Percentiles rank a stretch among this genome's conserved stretches.
phyloP scores from a whole-genome alignment of 2,329 filamentous ascomycete species.

The Colletotrichum liriopes region DNA sequence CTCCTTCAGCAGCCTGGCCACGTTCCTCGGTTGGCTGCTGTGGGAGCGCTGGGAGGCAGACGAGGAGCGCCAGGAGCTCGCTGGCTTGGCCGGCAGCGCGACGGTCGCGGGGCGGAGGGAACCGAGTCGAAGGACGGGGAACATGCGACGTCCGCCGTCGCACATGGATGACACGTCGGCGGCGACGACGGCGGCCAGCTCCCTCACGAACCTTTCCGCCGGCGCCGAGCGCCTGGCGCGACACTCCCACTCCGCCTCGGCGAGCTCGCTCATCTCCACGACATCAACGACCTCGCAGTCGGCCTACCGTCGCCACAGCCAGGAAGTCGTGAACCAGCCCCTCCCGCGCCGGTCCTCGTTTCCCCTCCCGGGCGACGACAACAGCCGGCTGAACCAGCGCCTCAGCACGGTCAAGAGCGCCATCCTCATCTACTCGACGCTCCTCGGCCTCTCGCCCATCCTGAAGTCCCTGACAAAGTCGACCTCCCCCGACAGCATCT shows the following conservation, averaged over 20 bases:
- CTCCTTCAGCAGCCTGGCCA: conserved; percentile 85
- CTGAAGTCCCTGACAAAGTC: conserved; percentile 96
- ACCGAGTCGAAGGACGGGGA: conserved; percentile 55
- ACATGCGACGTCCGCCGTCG: conserved; percentile 52
- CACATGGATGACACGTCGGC: conserved; percentile 29
- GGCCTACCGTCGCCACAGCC: conserved; percentile 42
- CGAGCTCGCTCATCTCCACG: conserved; percentile 68
- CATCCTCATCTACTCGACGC: conserved; percentile 90
- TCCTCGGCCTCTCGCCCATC: conserved; percentile 93
- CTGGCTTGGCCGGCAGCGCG: conserved; percentile 48
- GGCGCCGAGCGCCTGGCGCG: conserved; percentile 49
- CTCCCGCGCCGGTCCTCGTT: conserved; percentile 32
- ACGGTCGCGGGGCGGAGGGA: conserved; percentile 54
- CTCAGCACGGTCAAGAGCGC: conserved; percentile 92
- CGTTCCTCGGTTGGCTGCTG: conserved; percentile 88
- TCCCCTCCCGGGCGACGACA: conserved; percentile 49
- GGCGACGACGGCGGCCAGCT: conserved; percentile 29
- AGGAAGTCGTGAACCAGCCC: conserved; percentile 20
- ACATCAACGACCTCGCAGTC: conserved; percentile 50
- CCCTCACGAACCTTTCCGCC: conserved; percentile 24
- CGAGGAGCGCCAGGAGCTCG: conserved; percentile 55
- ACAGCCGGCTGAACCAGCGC: conserved; percentile 64
- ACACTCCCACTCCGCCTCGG: conserved; percentile 69
- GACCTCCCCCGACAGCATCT: conserved; percentile 94
- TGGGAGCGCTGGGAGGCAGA: conserved; percentile 93